Base-by-base conservation (phyloP, 1,284 basidiomycete genomes). In the Marasmius oreades region DNA sequence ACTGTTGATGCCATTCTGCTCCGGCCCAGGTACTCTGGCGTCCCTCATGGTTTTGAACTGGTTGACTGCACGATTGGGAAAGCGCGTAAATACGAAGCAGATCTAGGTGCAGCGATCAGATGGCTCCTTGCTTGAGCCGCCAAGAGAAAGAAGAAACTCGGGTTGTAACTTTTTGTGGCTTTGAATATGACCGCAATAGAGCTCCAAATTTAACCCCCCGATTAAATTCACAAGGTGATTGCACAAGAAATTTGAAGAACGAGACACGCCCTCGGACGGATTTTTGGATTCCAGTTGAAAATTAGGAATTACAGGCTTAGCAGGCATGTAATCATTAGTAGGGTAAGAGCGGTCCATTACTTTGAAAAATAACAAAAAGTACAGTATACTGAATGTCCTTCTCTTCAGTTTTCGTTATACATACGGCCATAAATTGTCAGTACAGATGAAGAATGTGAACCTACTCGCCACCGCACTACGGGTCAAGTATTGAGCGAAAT, bases 41-140 rank as follows among this genome's bases (percentile, higher is more conserved):
- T 50, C 8, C 47, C 47, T 33, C 47, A 50, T 50, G 47, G 47
- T 14, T 50, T 50, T 33, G 47, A 42, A n/a, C n/a, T 16, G 6
- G 20, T 42, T 8, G n/a, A 18, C 20, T 20, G n/a, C 39, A 16
- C 16, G 20, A 16, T 42, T 20, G 20, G 20, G 39, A 16, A 42
- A 16, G 39, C 39, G 39, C n/a, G 5, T 1, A 42, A 42, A 20
- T 20, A 14, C 20, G n/a, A 20, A n/a, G 8, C 16, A 20, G 39
- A 42, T 42, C 16, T 20, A 14, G n/a, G 39, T 42, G 20, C 16
- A 42, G 39, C n/a, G 39, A 8, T 42, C n/a, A 42, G n/a, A 16
- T 42, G 39, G 39, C 20, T 42, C 5, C 3, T 42, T 42, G 39
- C n/a, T n/a, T n/a, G n/a, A n/a, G n/a, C n/a, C n/a, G n/a, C n/a